Base-by-base conservation (phyloP, 495 filamentous ascomycete species). In the Pyronema domesticum region DNA sequence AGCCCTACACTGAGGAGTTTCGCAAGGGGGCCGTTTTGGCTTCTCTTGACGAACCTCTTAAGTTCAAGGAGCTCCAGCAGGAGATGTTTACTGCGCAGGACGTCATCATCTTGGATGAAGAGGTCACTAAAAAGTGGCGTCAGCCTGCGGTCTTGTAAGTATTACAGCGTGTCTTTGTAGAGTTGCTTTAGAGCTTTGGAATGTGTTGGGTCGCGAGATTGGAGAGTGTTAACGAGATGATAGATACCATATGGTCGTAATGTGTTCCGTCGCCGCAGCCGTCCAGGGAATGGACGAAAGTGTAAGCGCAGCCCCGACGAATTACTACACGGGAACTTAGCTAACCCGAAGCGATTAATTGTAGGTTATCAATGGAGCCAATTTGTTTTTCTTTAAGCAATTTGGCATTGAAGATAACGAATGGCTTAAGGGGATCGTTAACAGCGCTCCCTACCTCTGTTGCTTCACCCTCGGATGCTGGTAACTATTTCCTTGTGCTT, bases 401-500 rank as follows among this genome's bases (percentile, higher is more conserved):
- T 86, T 86, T 56, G 81, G 82, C 19, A 85, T 87, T 50, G 73
- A 72, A n/a, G 60, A 73, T 53, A 57, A 66, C 9, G 57, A 66
- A 58, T 88, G 82, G 81, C 73, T 89, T 2, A 67, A 80, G 0
- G 86, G 85, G 30, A 73, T 93, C 35, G 69, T 80, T 37, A 82
- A 82, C 59, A 70, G 72, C 15, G 73, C 73, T 1, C 87, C 86
- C 0, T 89, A 91, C 60, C 73, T 89, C 8, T 80, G 79, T 68
- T 89, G 80, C 58, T 83, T 86, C 15, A 65, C 88, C 40, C 65
- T 85, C 44, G 82, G 84, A 14, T 91, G 82, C 70, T 94, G 86
- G 86, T 72, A 88, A 40, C 39, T 42, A 42, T 13, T 42, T 1
- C 39, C 39, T 42, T 34, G 47, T 50, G 30, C 34, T n/a, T 23